Evolutionary conservation across 2,329 filamentous ascomycete species (phyloP).

Genomic region (Nigrospora osmanthi): DNA sequence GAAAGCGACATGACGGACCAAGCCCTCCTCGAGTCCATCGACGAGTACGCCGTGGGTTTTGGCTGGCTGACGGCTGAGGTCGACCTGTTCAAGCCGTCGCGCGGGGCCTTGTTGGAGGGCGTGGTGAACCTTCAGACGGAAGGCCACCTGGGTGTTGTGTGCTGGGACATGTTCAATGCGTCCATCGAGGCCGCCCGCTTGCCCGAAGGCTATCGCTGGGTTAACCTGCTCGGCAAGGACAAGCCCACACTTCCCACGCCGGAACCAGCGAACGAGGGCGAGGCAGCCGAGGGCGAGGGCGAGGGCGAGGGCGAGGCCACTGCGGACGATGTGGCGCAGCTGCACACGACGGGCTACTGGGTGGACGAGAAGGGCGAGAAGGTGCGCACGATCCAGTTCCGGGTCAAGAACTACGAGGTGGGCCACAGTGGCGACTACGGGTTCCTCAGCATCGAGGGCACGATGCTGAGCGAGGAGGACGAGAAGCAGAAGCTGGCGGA

Average conservation of each 20-base stretch:
- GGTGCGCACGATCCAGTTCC: slow-evolving; percentile 64
- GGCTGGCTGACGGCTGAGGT: slow-evolving; percentile 86
- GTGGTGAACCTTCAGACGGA: slow-evolving; percentile 81
- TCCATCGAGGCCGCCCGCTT: slow-evolving; percentile 72
- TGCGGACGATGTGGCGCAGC: slow-evolving; percentile 30
- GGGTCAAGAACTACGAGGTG: slow-evolving; percentile 79
- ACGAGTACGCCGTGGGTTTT: slow-evolving; percentile 82
- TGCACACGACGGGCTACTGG: slow-evolving; percentile 63
- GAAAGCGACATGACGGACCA: slow-evolving; percentile 33
- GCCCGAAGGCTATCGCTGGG: slow-evolving; percentile 74
- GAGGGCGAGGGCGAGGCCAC: slow-evolving; percentile 20
- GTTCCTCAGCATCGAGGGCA: slow-evolving; percentile 80
- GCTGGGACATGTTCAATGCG: slow-evolving; percentile 88
- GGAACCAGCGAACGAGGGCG: slow-evolving; percentile 23
- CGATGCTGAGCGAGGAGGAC: slow-evolving; percentile 64
- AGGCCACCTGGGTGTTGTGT: slow-evolving; percentile 80
- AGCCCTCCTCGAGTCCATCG: slow-evolving; percentile 44
- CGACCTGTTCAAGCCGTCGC: slow-evolving; percentile 69
- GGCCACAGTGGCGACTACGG: slow-evolving; percentile 67
- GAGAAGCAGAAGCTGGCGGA: slow-evolving; percentile 53
- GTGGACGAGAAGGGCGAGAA: slow-evolving; percentile 61
- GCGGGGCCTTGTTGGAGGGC: slow-evolving; percentile 69
- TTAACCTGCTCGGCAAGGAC: slow-evolving; percentile 46
- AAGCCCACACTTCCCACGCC: slow-evolving; percentile 25
- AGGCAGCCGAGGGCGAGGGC: slow-evolving; percentile 18